phyloP scores from a whole-genome alignment of 179 eudicot genomes.

The Amaranthus tricolor region DNA sequence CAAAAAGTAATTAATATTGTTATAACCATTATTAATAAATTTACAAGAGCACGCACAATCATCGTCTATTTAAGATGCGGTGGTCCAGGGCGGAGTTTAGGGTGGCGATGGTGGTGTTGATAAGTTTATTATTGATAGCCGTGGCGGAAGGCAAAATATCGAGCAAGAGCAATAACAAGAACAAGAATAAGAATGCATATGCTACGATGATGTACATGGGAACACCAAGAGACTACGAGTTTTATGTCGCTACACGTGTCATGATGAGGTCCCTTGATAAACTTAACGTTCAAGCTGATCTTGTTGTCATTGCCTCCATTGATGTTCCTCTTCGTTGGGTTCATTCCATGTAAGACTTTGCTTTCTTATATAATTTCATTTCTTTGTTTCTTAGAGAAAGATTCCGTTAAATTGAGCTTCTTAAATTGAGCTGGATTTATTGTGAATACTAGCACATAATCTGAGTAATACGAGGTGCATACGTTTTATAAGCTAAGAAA shows the following conservation, averaged over 20 bases:
- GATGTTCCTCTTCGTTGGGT: conserved; percentile 84
- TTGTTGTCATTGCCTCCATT: conserved; percentile 84
- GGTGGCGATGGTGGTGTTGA: conserved; percentile 1
- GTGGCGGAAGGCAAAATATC: conserved; percentile 2
- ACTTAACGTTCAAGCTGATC: conserved; percentile 78
- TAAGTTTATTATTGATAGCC: not conserved
- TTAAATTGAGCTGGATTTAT: no score
- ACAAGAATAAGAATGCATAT: conserved; percentile 55
- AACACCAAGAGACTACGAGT: conserved; percentile 97
- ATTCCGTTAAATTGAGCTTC: no score
- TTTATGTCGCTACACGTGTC: conserved; percentile 86
- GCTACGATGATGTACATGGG: conserved; percentile 99
- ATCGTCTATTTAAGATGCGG: not conserved
- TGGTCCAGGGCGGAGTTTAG: not conserved
- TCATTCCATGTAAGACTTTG: conserved; percentile 47
- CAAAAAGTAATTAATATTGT: no score
- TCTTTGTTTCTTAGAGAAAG: no score
- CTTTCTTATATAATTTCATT: not conserved
- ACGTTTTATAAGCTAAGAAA: no score
- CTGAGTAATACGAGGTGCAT: no score
- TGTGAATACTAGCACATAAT: no score
- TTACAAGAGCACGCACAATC: not conserved
- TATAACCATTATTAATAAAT: no score
- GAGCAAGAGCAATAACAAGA: not conserved
- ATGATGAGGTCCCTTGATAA: conserved; percentile 61